Evolutionary conservation across 2,329 filamentous ascomycete genomes (phyloP).

Genomic region (Furcasterigmium furcatum): DNA sequence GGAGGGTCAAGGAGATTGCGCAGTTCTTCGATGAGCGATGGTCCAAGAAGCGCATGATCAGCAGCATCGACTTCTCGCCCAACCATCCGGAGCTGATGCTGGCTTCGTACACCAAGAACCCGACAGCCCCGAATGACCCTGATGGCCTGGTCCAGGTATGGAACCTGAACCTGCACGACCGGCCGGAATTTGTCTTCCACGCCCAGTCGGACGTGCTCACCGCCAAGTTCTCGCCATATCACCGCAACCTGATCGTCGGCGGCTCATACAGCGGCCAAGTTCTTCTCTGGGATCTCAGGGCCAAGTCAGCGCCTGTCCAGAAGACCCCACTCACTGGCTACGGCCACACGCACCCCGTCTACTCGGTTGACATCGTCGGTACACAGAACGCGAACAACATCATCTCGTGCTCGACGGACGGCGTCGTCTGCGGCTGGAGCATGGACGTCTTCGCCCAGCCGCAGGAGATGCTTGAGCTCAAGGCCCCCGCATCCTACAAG

Average conservation of each 20-base stretch:
- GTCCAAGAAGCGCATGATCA: constrained; percentile 98
- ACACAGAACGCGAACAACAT: constrained; percentile 99
- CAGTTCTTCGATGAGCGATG: constrained; percentile 95
- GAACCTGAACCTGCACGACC: constrained; percentile 92
- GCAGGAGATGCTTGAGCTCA: constrained; percentile 87
- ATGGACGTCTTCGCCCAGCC: constrained; percentile 97
- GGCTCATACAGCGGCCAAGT: constrained; percentile 97
- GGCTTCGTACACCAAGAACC: constrained; percentile 96
- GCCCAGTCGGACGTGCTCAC: constrained; percentile 93
- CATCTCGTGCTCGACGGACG: constrained; percentile 93
- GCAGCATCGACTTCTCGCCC: constrained; percentile 89
- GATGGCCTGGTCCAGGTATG: constrained; percentile 93
- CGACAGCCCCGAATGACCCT: constrained; percentile 88
- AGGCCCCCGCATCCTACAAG: constrained; percentile 79
- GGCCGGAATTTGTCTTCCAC: constrained; percentile 95
- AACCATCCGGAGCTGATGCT: constrained; percentile 93
- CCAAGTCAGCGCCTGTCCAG: constrained; percentile 84
- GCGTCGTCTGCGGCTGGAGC: constrained; percentile 94
- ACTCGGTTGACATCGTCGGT: constrained; percentile 91
- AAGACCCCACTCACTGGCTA: constrained; percentile 94
- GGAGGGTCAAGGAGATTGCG: constrained; percentile 79
- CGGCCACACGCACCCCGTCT: constrained; percentile 94
- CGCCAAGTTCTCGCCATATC: constrained; percentile 97
- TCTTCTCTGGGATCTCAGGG: constrained; percentile 92
- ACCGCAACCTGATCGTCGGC: constrained; percentile 92